Conservation (phyloP, 139 green algal species). For the Marvania coccoides region DNA sequence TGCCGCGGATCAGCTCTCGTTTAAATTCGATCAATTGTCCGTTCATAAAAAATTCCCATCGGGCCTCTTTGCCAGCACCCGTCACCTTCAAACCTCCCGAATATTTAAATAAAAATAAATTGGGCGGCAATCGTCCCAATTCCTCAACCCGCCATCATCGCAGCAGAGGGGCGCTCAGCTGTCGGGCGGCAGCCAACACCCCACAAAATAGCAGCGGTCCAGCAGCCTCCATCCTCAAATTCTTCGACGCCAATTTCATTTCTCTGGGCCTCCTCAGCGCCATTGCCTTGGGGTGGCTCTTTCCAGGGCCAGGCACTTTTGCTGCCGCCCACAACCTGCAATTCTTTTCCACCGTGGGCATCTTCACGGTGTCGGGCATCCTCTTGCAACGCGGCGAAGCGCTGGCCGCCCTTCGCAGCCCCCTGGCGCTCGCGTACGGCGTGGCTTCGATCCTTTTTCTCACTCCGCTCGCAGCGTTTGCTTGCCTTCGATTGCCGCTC, state of each 20-base stretch:
- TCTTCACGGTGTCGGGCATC: conserved; percentile 46
- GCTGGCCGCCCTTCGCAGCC: conserved; percentile 2
- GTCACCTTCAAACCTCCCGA: too few species aligned
- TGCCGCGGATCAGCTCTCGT: too few species aligned
- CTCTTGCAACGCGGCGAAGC: conserved; percentile 32
- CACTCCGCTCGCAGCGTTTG: conserved; percentile 28
- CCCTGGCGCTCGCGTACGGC: conserved; percentile 9
- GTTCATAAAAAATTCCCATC: too few species aligned
- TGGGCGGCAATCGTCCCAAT: too few species aligned
- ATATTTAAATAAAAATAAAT: too few species aligned
- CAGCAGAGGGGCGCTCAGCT: neutral
- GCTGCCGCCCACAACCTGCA: conserved; percentile 25
- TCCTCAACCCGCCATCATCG: neutral
- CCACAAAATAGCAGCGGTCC: too few species aligned
- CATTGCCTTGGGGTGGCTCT: conserved; percentile 13
- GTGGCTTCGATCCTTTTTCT: conserved; percentile 42
- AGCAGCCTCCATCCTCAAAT: neutral
- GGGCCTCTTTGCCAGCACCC: too few species aligned
- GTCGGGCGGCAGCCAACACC: neutral
- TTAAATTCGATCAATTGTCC: too few species aligned
- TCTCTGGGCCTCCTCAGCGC: neutral
- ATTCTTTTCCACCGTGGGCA: conserved; percentile 10
- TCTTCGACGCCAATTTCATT: conserved; percentile 7
- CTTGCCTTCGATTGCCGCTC: conserved; percentile 37
- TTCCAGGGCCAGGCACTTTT: conserved; percentile 10